Percentiles rank a stretch among this genome's conserved stretches.
Evolutionary conservation across 2,329 filamentous ascomycete species (phyloP).

Genomic region (Penicillium sp.): DNA sequence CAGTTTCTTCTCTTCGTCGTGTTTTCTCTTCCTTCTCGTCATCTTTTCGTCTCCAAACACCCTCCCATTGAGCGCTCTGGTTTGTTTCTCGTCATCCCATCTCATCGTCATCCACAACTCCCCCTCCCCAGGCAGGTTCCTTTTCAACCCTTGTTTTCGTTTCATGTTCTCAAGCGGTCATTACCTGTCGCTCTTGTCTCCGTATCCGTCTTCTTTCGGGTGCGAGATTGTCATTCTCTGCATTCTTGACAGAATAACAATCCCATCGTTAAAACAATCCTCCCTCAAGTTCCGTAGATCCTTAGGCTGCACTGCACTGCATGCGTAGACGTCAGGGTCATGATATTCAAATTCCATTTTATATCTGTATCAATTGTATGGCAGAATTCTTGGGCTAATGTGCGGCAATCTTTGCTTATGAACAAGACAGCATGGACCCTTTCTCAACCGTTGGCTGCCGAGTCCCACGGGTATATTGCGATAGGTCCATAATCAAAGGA

Average conservation of each 20-base stretch:
- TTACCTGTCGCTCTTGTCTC: constrained; percentile 17
- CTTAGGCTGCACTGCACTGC: too few species aligned
- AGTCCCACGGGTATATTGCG: too few species aligned
- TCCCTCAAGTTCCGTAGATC: too few species aligned
- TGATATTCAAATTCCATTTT: too few species aligned
- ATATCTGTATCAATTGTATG: too few species aligned
- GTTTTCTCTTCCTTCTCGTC: constrained; percentile 18
- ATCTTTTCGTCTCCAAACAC: constrained; percentile 20
- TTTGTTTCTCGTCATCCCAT: constrained; percentile 31
- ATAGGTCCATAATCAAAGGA: too few species aligned
- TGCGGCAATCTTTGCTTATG: too few species aligned
- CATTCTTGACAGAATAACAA: constrained; percentile 24
- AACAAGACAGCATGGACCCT: too few species aligned
- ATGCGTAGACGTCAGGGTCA: too few species aligned
- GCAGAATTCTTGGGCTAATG: too few species aligned
- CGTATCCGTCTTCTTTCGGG: constrained; percentile 10
- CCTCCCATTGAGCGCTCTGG: constrained; percentile 35
- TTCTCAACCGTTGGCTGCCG: too few species aligned
- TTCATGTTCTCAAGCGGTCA: constrained; percentile 27
- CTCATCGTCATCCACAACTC: constrained; percentile 32
- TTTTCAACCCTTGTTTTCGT: constrained; percentile 23
- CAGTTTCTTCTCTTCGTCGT: constrained; percentile 16
- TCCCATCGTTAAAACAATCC: too few species aligned
- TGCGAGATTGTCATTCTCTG: constrained; percentile 15
- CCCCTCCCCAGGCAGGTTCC: constrained; percentile 37